Evolutionary conservation across 1,284 basidiomycete species (phyloP).

Genomic region (Agaricales sp.): DNA sequence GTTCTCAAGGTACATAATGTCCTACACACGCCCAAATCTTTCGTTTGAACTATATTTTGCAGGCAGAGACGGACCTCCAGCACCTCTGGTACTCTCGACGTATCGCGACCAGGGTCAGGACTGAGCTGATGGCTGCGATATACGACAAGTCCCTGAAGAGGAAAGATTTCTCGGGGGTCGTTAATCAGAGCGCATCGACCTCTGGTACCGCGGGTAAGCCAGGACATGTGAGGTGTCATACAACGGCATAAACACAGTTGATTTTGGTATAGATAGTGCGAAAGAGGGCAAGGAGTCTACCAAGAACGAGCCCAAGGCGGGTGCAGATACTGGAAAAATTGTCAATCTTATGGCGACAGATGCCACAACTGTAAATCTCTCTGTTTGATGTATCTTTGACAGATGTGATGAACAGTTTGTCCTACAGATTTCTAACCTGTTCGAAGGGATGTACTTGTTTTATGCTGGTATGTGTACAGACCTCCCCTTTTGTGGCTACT

Average conservation of each 20-base stretch:
- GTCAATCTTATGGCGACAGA: constrained; percentile 73
- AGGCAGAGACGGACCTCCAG: constrained; percentile 61
- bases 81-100: constrained; percentile 74
- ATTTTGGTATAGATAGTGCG: too few relatives aligned
- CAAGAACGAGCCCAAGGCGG: constrained; percentile 50
- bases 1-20: constrained; percentile 33
- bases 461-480: constrained; percentile 32
- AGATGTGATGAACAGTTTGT: background rate
- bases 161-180: constrained; percentile 75
- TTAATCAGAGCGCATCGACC: constrained; percentile 37
- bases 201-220: background rate
- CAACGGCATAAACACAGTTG: too few relatives aligned
- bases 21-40: background rate
- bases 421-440: constrained; percentile 33
- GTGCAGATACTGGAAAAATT: constrained; percentile 72
- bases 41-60: constrained; percentile 3
- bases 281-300: background rate
- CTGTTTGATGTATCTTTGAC: background rate
- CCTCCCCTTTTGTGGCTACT: background rate
- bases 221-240: too few relatives aligned
- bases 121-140: constrained; percentile 72
- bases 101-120: constrained; percentile 58
- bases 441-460: constrained; percentile 47
- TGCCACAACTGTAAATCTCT: constrained; percentile 34
- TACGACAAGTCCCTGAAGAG: constrained; percentile 87